Evolutionary conservation across 75 land plant genomes (phyloP).

Genomic region (Ceratopteris richardii): DNA sequence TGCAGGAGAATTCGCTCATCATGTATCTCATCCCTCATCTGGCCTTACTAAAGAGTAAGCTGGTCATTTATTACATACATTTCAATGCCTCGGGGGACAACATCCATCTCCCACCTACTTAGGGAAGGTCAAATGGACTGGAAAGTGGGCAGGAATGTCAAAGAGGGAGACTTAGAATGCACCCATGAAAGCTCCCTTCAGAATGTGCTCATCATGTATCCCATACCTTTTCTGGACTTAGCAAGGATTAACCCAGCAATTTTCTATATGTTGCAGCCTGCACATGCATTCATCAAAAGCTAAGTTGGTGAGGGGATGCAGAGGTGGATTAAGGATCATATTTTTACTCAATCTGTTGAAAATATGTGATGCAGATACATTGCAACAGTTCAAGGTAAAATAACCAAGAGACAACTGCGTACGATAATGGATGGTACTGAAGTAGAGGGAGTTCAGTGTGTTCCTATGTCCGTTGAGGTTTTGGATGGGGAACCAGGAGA

Average conservation of each 20-base stretch:
- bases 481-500: slow-evolving; percentile 51
- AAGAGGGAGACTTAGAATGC: no score
- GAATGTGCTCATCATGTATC: not conserved
- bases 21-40: slow-evolving; percentile 86
- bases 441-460: slow-evolving; percentile 71
- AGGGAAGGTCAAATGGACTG: not conserved
- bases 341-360: no score
- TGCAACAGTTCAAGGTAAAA: slow-evolving; percentile 54
- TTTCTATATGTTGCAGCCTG: no score
- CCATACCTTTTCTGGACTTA: not conserved
- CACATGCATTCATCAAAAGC: no score
- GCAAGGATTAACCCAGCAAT: no score
- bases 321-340: no score
- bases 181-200: no score
- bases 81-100: no score
- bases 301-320: no score
- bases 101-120: not conserved
- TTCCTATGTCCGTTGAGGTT: slow-evolving; percentile 73
- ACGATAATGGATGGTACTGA: slow-evolving; percentile 63
- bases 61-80: not conserved
- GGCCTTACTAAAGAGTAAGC: slow-evolving; percentile 88
- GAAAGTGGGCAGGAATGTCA: no score
- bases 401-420: slow-evolving; percentile 53
- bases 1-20: slow-evolving; percentile 93
- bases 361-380: slow-evolving; percentile 49